These are phyloP conservation scores for Malus hybrid DNA, from an alignment of 331 rosid genomes.

Conservation along the genomic window DNA sequence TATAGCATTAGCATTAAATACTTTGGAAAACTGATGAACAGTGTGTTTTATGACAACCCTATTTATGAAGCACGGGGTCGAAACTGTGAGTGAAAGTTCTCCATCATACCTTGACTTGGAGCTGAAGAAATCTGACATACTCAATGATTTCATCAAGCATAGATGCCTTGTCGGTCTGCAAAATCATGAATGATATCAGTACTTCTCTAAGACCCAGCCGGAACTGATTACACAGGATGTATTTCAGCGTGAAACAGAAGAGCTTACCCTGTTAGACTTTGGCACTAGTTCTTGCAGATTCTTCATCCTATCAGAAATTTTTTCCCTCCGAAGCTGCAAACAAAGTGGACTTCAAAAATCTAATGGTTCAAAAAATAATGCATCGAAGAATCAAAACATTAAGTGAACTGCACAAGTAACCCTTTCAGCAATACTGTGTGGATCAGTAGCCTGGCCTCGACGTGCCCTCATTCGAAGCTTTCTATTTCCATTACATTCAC, in stretches of 20 bases:
- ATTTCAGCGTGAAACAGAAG: neutral
- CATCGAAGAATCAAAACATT: neutral
- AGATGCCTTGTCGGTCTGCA: conserved; percentile 44
- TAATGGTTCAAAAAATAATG: no score
- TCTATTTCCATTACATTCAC: conserved; percentile 13
- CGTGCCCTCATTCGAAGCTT: conserved; percentile 26
- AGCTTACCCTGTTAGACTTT: conserved; percentile 29
- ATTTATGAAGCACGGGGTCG: neutral
- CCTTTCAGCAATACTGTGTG: conserved; percentile 34
- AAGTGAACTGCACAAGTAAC: conserved; percentile 1
- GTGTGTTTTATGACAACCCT: neutral
- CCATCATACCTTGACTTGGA: conserved; percentile 34
- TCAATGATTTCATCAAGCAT: conserved; percentile 48
- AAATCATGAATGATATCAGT: conserved; percentile 5
- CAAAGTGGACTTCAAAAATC: neutral
- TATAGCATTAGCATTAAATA: neutral
- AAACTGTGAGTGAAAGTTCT: neutral
- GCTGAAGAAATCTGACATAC: conserved; percentile 39
- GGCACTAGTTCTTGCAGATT: conserved; percentile 44
- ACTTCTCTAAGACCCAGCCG: neutral
- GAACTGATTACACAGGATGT: neutral
- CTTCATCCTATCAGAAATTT: conserved; percentile 46
- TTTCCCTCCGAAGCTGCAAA: conserved; percentile 39
- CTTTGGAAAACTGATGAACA: neutral
- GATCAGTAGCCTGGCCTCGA: conserved; percentile 36